Evolutionary conservation across 495 filamentous ascomycete genomes (phyloP).

Genomic region (Aspergillus nidulans): DNA sequence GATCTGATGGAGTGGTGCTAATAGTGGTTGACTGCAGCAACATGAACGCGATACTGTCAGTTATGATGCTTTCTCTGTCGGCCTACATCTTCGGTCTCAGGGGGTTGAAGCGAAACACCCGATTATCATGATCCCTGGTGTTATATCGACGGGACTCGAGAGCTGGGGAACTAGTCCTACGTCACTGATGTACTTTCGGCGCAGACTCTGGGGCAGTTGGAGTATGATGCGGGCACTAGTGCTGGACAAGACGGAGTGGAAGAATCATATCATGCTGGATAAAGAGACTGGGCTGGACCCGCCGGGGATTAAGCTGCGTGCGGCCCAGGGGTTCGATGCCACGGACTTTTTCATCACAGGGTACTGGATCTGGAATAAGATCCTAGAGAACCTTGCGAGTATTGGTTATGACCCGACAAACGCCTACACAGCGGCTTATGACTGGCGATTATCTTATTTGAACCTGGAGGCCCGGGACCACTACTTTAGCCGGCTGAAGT

Average conservation of each 20-base stretch:
- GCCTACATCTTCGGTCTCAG: slow-evolving; percentile 74
- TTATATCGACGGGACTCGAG: slow-evolving; percentile 95
- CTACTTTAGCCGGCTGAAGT: slow-evolving; percentile 86
- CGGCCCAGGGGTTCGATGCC: slow-evolving; percentile 95
- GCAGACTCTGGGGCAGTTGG: slow-evolving; percentile 95
- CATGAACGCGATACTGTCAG: slow-evolving; percentile 81
- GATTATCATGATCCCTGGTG: slow-evolving; percentile 94
- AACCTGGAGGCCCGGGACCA: slow-evolving; percentile 88
- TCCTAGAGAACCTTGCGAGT: slow-evolving; percentile 89
- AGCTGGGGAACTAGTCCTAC: slow-evolving; percentile 84
- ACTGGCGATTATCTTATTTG: slow-evolving; percentile 91
- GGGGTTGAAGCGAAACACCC: slow-evolving; percentile 81
- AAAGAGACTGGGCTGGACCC: slow-evolving; percentile 88
- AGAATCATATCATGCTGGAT: slow-evolving; percentile 94
- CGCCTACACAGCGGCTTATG: slow-evolving; percentile 91
- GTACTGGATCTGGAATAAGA: slow-evolving; percentile 99
- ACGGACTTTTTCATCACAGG: slow-evolving; percentile 82
- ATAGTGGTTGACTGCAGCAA: slow-evolving; percentile 43
- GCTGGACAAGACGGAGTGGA: slow-evolving; percentile 89
- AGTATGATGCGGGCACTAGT: slow-evolving; percentile 96
- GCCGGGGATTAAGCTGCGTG: slow-evolving; percentile 84
- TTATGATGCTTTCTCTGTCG: slow-evolving; percentile 90
- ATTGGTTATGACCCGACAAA: slow-evolving; percentile 96
- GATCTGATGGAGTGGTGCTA: neutral
- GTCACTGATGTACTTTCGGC: slow-evolving; percentile 87